Percentiles rank a stretch among this genome's conserved stretches.
phyloP scores from a whole-genome alignment of 139 green algal genomes.

The Picocystis salinarum region DNA sequence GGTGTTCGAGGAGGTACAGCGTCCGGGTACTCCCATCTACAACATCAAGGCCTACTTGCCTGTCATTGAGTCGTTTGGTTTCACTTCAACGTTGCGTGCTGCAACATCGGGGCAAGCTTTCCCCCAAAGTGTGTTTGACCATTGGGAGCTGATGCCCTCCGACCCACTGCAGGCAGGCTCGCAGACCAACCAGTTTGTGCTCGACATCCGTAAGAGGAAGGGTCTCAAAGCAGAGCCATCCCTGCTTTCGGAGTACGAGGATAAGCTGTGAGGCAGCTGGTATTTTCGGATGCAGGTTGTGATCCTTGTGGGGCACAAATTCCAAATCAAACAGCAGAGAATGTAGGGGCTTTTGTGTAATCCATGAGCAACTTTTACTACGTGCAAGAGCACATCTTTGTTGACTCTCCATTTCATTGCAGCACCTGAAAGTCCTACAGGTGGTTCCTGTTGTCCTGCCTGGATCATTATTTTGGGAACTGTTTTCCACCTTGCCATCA shows the following conservation, averaged over 20 bases:
- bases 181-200: constrained; percentile 50
- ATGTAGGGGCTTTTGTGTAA: too few species aligned
- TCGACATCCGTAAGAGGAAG: constrained; percentile 91
- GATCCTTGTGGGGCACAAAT: too few species aligned
- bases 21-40: constrained; percentile 94
- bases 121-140: constrained; percentile 94
- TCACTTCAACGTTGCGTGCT: constrained; percentile 81
- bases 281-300: too few species aligned
- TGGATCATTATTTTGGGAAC: too few species aligned
- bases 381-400: too few species aligned
- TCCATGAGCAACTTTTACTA: too few species aligned
- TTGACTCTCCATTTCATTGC: too few species aligned
- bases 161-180: constrained; percentile 58
- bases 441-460: too few species aligned
- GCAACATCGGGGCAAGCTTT: constrained; percentile 94
- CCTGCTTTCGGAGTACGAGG: constrained; percentile 80
- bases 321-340: too few species aligned
- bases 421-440: too few species aligned
- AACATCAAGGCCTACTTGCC: constrained; percentile 97
- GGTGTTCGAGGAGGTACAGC: constrained; percentile 96
- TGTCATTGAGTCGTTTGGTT: constrained; percentile 97
- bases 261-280: constrained; percentile 95
- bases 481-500: too few species aligned
- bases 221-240: constrained; percentile 66
- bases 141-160: constrained; percentile 76